Evolutionary conservation across 495 filamentous ascomycete species (phyloP).

Genomic region (Massariosphaeria phaeospora): DNA sequence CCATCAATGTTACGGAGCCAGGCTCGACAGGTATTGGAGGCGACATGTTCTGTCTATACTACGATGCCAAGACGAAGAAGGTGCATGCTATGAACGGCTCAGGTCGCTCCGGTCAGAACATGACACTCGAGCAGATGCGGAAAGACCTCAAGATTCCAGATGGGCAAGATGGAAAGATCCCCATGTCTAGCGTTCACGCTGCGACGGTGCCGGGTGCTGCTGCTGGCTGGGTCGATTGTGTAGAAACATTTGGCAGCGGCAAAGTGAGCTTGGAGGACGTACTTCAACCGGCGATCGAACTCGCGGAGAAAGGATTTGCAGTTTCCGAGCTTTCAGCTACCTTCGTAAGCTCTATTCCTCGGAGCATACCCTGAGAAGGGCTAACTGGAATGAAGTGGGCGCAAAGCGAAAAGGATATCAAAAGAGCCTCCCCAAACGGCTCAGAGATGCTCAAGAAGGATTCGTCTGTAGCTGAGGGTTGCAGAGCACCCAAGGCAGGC

Average conservation of each 20-base stretch:
- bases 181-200: constrained; percentile 69
- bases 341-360: constrained; percentile 52
- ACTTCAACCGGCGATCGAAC: constrained; percentile 73
- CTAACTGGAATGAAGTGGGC: constrained; percentile 56
- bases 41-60: constrained; percentile 97
- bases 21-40: constrained; percentile 94
- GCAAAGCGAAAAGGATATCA: constrained; percentile 54
- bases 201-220: constrained; percentile 86
- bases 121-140: constrained; percentile 63
- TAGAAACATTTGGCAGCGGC: constrained; percentile 89
- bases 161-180: constrained; percentile 59
- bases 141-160: constrained; percentile 63
- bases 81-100: constrained; percentile 87
- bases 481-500: constrained; percentile 68
- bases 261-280: constrained; percentile 75
- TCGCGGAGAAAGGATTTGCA: constrained; percentile 85
- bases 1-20: constrained; percentile 89
- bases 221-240: constrained; percentile 87
- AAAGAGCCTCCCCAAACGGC: constrained; percentile 72
- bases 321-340: constrained; percentile 72
- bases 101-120: constrained; percentile 68
- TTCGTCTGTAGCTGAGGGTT: constrained; percentile 57
- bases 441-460: constrained; percentile 79
- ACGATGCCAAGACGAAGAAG: constrained; percentile 73
- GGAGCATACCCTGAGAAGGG: not conserved